Percentiles rank a stretch among this genome's conserved stretches.
Conservation (phyloP, 371 early-diverging fungal genomes). For the Coemansia sp. region DNA sequence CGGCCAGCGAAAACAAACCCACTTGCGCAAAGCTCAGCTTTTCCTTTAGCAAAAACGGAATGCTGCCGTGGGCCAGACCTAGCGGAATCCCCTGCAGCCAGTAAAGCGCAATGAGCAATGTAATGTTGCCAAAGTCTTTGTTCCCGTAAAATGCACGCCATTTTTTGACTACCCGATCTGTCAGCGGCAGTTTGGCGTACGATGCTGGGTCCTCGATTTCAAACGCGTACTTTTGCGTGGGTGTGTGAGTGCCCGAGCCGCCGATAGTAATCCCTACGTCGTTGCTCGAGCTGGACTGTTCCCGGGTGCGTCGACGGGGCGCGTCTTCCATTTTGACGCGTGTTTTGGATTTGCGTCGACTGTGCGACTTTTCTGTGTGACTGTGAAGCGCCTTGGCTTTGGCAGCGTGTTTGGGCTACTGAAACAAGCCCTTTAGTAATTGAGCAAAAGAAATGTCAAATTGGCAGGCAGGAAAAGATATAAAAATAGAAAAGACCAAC, state of each 20-base stretch:
- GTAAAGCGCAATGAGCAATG: conserved; percentile 55
- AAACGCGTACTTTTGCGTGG: conserved; percentile 26
- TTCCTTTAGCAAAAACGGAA: conserved; percentile 91
- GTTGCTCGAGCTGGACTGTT: conserved; percentile 4
- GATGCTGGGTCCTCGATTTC: conserved; percentile 41
- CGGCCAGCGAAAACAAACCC: conserved; percentile 88
- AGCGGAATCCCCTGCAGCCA: conserved; percentile 93
- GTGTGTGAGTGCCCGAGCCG: conserved; percentile 19
- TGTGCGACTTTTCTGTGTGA: neutral
- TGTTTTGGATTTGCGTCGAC: conserved; percentile 3
- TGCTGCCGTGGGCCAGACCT: conserved; percentile 86
- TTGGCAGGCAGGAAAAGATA: neutral
- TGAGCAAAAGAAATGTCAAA: neutral
- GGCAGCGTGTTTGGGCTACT: neutral
- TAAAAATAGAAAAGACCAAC: neutral
- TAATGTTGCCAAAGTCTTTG: conserved; percentile 51
- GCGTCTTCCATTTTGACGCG: conserved; percentile 4
- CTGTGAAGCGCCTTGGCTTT: neutral
- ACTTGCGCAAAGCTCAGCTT: conserved; percentile 88
- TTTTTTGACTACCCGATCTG: neutral
- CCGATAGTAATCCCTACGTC: conserved; percentile 40
- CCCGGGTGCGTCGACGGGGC: conserved; percentile 16
- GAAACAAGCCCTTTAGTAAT: neutral
- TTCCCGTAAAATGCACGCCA: conserved; percentile 38
- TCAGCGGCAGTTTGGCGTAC: conserved; percentile 13